These are phyloP conservation scores for Allodekkera sacchari DNA, from an alignment of 805 yeast genomes.

Conservation along the genomic window DNA sequence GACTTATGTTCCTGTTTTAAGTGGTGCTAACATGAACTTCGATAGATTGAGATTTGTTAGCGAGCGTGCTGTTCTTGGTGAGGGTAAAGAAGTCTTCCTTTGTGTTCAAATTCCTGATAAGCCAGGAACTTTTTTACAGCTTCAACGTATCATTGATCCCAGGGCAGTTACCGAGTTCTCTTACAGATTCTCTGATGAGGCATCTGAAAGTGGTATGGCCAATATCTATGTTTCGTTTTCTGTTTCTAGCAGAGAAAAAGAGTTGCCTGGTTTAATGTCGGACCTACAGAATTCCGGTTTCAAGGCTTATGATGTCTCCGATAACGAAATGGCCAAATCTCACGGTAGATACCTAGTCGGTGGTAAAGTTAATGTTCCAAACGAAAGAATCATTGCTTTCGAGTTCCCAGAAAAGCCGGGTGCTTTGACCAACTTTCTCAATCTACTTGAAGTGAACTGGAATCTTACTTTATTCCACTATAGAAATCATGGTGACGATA, in stretches of 20 bases:
- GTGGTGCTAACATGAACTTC: conserved; percentile 98
- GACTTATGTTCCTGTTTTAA: conserved; percentile 75
- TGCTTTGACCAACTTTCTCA: conserved; percentile 75
- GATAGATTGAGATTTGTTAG: conserved; percentile 92
- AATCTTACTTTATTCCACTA: conserved; percentile 92
- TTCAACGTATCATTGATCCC: conserved; percentile 76
- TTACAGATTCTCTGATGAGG: conserved; percentile 57
- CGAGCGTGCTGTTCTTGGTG: conserved; percentile 97
- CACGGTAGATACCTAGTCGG: conserved; percentile 97
- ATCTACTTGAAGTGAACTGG: conserved; percentile 69
- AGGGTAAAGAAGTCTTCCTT: conserved; percentile 92
- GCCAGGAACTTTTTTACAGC: conserved; percentile 80
- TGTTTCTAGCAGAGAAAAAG: conserved; percentile 68
- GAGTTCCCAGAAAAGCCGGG: conserved; percentile 98
- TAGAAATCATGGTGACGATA: conserved; percentile 93
- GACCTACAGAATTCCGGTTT: conserved; percentile 57
- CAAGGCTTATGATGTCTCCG: conserved; percentile 75
- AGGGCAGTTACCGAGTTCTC: conserved; percentile 91
- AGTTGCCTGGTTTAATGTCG: conserved; percentile 54
- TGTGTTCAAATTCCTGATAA: conserved; percentile 84
- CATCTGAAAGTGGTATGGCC: conserved; percentile 39
- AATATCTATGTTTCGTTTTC: conserved; percentile 83
- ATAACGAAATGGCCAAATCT: conserved; percentile 89
- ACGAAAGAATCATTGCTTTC: conserved; percentile 75
- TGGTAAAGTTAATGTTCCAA: conserved; percentile 64